Evolutionary conservation across 352 stramenopile species (phyloP).

Genomic region (Pythium phragmiticola): DNA sequence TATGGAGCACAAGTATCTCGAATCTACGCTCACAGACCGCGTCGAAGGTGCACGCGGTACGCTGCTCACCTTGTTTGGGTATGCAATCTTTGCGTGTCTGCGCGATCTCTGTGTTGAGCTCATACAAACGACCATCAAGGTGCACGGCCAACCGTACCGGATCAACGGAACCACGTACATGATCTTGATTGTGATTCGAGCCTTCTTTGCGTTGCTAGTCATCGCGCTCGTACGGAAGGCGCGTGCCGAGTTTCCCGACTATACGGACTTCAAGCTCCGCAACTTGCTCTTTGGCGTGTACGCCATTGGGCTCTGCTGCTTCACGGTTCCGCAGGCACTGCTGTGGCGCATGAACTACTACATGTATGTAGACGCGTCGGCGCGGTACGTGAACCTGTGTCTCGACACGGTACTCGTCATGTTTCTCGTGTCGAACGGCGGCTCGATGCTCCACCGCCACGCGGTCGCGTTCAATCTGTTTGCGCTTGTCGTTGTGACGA

Average conservation of each 20-base stretch:
- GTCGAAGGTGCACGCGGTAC: conserved; percentile 66
- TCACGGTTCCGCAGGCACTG: conserved; percentile 44
- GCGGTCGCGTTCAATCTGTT: conserved; percentile 61
- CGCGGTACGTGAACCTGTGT: conserved; percentile 76
- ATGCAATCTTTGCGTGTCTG: conserved; percentile 65
- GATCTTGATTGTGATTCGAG: conserved; percentile 41
- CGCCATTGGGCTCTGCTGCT: conserved; percentile 49
- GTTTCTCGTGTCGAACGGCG: conserved; percentile 83
- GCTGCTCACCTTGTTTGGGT: conserved; percentile 50
- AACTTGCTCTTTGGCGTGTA: conserved; percentile 66
- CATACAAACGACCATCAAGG: conserved; percentile 29
- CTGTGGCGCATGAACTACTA: conserved; percentile 65
- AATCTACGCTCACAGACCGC: conserved; percentile 56
- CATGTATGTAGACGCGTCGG: conserved; percentile 56
- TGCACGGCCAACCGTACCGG: conserved; percentile 23
- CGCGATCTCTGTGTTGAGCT: conserved; percentile 59
- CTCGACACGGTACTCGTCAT: conserved; percentile 78
- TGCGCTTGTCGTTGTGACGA: conserved; percentile 48
- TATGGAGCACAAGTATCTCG: conserved; percentile 77
- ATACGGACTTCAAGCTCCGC: conserved; percentile 56
- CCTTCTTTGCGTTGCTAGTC: conserved; percentile 30
- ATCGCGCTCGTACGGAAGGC: conserved; percentile 36
- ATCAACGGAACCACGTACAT: conserved; percentile 40
- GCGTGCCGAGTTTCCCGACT: conserved; percentile 51
- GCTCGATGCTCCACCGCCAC: conserved; percentile 75